Evolutionary conservation across 2,329 filamentous ascomycete species (phyloP), one percentile per base, ranked within the genome.

Genomic region (Fusarium agapanthi): DNA sequence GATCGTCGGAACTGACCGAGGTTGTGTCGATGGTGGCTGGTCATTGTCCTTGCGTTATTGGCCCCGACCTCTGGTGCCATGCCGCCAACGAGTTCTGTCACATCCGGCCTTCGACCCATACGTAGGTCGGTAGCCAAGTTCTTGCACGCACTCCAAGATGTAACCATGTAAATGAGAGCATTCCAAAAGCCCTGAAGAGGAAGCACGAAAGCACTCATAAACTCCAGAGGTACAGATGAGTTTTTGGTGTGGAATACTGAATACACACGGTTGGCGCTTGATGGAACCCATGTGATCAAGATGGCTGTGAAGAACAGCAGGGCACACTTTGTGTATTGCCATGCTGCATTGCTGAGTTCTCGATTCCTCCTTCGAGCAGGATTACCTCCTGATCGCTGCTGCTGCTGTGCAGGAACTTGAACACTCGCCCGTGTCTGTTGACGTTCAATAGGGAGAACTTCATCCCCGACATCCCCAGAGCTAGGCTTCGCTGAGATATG

Each of bases 181-280:
- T 97, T 97, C 93, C 93, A 96, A 76, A 95, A 93, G 0, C 94
- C 94, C 79, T 97, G 94, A 0, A 95, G 86, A 0, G 94, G 93
- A 14, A 97, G 86, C 2, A 96, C 93, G 44, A 94, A 87, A 0
- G 92, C 90, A 28, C 92, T 91, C 72, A 91, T 88, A 72, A 92
- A 90, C 75, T 93, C 90, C 30, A 96, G 87, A 0, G 86, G 83
- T 34, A 90, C 86, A 13, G 85, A 87, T 1, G 87, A 81, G 8
- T 85, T 65, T 32, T 87, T 81, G 0, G 86, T 83, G 76, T 92
- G 84, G 14, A 90, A 85, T 22, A 95, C 84, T 7, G 89, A 89
- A 81, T 92, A 95, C 22, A 95, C 88, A 15, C 94, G 88, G 79
- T 97, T 96, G 67, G 92, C 87, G 28, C 91, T 93, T 3, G 92